Conservation (phyloP, 2,329 filamentous ascomycete species). For the Thielaviopsis euricoi region DNA sequence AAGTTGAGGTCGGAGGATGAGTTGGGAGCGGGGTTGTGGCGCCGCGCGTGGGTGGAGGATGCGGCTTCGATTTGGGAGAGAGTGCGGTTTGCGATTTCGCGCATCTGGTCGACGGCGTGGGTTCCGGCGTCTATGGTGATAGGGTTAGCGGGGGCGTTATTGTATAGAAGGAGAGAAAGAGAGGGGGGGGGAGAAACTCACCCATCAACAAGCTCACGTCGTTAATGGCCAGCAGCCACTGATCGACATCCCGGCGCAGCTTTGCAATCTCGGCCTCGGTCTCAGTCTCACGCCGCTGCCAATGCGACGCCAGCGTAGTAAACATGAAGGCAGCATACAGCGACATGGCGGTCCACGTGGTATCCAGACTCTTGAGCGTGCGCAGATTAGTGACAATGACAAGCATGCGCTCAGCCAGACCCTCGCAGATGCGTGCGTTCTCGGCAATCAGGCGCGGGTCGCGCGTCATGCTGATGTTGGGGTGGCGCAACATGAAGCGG, state of each 20-base stretch:
- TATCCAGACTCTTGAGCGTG: slow-evolving; percentile 52
- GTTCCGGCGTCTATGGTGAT: slow-evolving; percentile 29
- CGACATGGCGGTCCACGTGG: slow-evolving; percentile 60
- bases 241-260: slow-evolving; percentile 51
- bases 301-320: slow-evolving; percentile 52
- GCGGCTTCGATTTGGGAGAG: slow-evolving; percentile 31
- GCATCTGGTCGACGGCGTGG: slow-evolving; percentile 28
- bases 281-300: slow-evolving; percentile 46
- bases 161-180: background rate
- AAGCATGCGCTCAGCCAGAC: slow-evolving; percentile 48
- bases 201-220: slow-evolving; percentile 52
- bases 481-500: slow-evolving; percentile 42
- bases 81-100: slow-evolving; percentile 32
- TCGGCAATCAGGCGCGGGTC: slow-evolving; percentile 41
- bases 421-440: slow-evolving; percentile 49
- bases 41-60: background rate
- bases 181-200: slow-evolving; percentile 22
- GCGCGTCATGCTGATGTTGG: slow-evolving; percentile 38
- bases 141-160: slow-evolving; percentile 11
- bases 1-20: background rate
- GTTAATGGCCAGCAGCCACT: slow-evolving; percentile 51
- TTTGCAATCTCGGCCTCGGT: slow-evolving; percentile 39
- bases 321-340: slow-evolving; percentile 60
- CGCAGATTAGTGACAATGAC: slow-evolving; percentile 41
- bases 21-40: background rate